Percentiles rank a stretch among this genome's conserved stretches.
phyloP scores from a whole-genome alignment of 352 stramenopile genomes.

The Blastocystis sp. region DNA sequence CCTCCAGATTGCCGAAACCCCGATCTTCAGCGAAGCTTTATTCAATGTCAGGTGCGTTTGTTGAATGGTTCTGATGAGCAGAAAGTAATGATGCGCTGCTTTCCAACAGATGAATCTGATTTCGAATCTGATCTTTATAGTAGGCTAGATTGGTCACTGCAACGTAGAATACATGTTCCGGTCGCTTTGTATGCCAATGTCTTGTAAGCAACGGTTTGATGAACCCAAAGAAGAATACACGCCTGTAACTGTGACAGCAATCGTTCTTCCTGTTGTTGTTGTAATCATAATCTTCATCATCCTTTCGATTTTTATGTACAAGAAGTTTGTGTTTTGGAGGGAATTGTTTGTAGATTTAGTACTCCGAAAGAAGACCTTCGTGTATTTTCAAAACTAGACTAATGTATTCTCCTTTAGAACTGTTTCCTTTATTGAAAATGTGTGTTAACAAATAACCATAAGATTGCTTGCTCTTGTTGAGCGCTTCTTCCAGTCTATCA shows the following conservation, averaged over 20 bases:
- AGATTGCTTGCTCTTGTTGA: not conserved
- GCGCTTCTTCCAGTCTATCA: not conserved
- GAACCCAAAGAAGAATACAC: not conserved
- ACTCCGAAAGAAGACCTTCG: slow-evolving; percentile 23
- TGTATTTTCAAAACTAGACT: slow-evolving; percentile 50
- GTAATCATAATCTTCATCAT: slow-evolving; percentile 22
- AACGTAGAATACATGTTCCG: slow-evolving; percentile 49
- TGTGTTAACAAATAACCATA: not conserved
- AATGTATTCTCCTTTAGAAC: not conserved
- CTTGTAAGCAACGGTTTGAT: not conserved
- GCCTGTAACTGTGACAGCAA: not conserved
- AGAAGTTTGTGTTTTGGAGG: not conserved
- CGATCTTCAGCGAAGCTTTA: slow-evolving; percentile 10
- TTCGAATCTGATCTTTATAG: slow-evolving; percentile 51
- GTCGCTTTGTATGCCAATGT: slow-evolving; percentile 19
- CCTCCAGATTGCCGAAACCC: not conserved
- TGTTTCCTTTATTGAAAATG: not conserved
- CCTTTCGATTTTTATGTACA: slow-evolving; percentile 36
- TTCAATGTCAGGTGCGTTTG: slow-evolving; percentile 15
- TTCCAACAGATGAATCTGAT: slow-evolving; percentile 39
- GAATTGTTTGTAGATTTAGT: slow-evolving; percentile 2
- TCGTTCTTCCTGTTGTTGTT: slow-evolving; percentile 42
- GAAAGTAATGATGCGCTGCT: slow-evolving; percentile 41
- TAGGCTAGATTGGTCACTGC: not conserved
- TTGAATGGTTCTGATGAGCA: not conserved